phyloP scores from a whole-genome alignment of 2,329 filamentous ascomycete species.

The Clarireedia monteithiana region DNA sequence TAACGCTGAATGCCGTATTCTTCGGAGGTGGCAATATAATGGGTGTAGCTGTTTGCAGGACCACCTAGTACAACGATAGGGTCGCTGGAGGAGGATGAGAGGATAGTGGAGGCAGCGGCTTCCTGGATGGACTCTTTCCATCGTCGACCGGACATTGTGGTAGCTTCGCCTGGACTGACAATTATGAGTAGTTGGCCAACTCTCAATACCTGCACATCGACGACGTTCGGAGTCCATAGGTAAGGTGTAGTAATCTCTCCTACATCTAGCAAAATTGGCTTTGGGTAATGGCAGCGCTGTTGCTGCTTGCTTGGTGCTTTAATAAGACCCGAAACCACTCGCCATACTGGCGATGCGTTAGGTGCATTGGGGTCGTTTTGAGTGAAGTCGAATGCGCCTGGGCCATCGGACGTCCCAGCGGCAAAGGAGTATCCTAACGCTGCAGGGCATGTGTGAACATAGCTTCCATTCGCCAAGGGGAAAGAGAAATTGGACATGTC shows the following conservation, averaged over 20 bases:
- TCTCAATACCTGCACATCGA: constrained; percentile 78
- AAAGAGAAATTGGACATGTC: constrained; percentile 75
- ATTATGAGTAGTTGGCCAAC: constrained; percentile 81
- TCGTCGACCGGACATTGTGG: constrained; percentile 83
- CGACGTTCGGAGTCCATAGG: constrained; percentile 83
- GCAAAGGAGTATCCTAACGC: constrained; percentile 90
- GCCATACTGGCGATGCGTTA: constrained; percentile 62
- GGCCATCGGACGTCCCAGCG: constrained; percentile 85
- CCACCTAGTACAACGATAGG: constrained; percentile 80
- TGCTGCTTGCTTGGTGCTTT: constrained; percentile 65
- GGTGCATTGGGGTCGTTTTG: constrained; percentile 74
- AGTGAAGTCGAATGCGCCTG: constrained; percentile 87
- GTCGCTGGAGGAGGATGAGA: constrained; percentile 35
- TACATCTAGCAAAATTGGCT: constrained; percentile 82
- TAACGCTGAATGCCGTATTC: constrained; percentile 83
- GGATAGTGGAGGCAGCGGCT: constrained; percentile 38
- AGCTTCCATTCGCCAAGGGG: constrained; percentile 61
- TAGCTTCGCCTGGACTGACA: constrained; percentile 78
- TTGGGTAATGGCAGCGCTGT: constrained; percentile 66
- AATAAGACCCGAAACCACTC: constrained; percentile 63
- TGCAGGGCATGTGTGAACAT: constrained; percentile 71
- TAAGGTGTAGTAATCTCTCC: constrained; percentile 75
- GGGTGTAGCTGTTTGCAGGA: constrained; percentile 83
- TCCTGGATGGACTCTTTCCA: constrained; percentile 67
- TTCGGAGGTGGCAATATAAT: constrained; percentile 68